These are phyloP conservation scores for Citrullus amarus DNA, from an alignment of 306 rosid genomes.

Conservation along the genomic window DNA sequence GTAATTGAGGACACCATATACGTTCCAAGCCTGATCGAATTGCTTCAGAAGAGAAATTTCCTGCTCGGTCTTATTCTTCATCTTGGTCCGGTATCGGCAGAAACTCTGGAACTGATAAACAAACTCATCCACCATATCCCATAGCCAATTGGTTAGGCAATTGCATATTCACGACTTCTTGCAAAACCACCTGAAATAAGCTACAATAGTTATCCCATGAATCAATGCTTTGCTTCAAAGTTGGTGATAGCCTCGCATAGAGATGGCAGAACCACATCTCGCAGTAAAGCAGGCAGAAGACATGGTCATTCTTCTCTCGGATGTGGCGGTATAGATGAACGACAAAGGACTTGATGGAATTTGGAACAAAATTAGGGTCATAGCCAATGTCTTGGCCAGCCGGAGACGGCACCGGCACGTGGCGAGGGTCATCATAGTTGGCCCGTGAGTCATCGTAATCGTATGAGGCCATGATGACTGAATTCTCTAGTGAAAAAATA, in stretches of 20 bases:
- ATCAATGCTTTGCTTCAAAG: conserved; percentile 82
- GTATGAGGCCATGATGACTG: conserved; percentile 37
- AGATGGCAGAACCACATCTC: conserved; percentile 99
- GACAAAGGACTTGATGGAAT: conserved; percentile 69
- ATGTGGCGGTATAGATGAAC: conserved; percentile 89
- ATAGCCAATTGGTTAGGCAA: conserved; percentile 94
- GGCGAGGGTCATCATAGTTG: conserved; percentile 36
- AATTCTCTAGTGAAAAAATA: background rate
- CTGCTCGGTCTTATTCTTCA: conserved; percentile 78
- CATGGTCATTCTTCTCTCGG: conserved; percentile 94
- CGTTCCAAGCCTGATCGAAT: conserved; percentile 97
- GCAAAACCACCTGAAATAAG: conserved; percentile 82
- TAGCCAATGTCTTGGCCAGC: conserved; percentile 46
- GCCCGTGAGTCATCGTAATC: conserved; percentile 43
- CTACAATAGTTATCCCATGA: conserved; percentile 95
- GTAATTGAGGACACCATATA: conserved; percentile 80
- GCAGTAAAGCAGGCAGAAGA: conserved; percentile 79
- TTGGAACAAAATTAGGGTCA: conserved; percentile 85
- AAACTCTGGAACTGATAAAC: conserved; percentile 97
- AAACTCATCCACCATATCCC: conserved; percentile 99
- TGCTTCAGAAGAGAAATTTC: conserved; percentile 73
- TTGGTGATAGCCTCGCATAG: conserved; percentile 74
- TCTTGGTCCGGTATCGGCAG: conserved; percentile 84
- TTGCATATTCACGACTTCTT: conserved; percentile 93
- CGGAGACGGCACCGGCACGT: conserved; percentile 14